Conservation (phyloP, 768 basidiomycete genomes). For the Trametes sanguinea region DNA sequence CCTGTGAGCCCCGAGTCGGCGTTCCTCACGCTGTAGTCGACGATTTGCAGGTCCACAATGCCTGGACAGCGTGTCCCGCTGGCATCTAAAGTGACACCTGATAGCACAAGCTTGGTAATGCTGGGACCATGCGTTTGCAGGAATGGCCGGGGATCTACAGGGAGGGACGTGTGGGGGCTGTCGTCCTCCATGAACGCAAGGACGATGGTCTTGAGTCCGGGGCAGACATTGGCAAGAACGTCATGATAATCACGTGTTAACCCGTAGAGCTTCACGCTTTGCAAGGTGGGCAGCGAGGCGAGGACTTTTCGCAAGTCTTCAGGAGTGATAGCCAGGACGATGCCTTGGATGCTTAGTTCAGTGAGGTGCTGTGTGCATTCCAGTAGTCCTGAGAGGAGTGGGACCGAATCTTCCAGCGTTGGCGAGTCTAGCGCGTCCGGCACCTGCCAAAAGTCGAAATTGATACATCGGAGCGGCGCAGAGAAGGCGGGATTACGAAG, state of each 20-base stretch:
- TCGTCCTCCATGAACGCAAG: not conserved
- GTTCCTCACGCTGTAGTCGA: not conserved
- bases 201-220: not conserved
- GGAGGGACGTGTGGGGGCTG: not conserved
- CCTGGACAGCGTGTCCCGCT: not conserved
- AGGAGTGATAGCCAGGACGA: not conserved
- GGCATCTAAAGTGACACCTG: not conserved
- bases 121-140: not conserved
- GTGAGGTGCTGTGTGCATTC: not conserved
- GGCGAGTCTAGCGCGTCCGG: not conserved
- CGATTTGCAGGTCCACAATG: not conserved
- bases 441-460: not conserved
- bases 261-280: not conserved
- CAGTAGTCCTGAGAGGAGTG: not conserved
- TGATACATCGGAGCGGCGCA: not conserved
- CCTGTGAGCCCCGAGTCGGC: not conserved
- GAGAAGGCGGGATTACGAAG: too few relatives aligned
- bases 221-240: not conserved
- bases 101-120: not conserved
- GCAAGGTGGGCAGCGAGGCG: not conserved
- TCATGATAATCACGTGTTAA: not conserved
- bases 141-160: not conserved
- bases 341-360: not conserved
- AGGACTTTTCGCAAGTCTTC: not conserved
- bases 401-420: not conserved